Evolutionary conservation across 78 protist genomes (phyloP), one percentile per base, ranked within the genome.

Genomic region (Protostelium mycophagum): DNA sequence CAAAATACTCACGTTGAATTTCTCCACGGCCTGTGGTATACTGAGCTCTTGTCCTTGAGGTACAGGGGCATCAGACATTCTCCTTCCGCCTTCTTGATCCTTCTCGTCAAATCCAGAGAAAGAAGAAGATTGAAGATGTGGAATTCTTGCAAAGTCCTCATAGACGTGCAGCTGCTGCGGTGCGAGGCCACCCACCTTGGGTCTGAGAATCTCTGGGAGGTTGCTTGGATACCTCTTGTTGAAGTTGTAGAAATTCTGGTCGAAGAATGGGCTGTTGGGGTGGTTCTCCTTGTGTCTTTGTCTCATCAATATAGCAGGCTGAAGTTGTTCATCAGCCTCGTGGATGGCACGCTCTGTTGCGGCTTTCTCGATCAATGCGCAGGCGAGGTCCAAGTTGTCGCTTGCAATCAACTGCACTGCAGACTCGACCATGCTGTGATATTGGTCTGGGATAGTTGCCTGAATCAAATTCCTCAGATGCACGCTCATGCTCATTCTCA

Each of bases 331-430:
- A 35, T 98, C 98, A 28, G 96, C 92, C 28, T 97, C 96, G 36
- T 83, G 39, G n/a, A 89, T 83, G 0, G 98, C 98, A 86, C 87
- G 83, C 29, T 94, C 98, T 35, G 92, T 63, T 1, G 99, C 99
- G 28, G 96, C 96, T n/a, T 91, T 86, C 90, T 98, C 99, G 83
- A 98, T 91, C 37, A 97, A 38, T 1, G 90, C 36, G 87, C 98
- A 96, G 51, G 97, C 98, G 1, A 95, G 88, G 63, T 97, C 98
- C 23, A 98, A 85, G 93, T 98, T 98, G 85, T 96, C 99, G 63
- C 85, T 38, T 34, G 88, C 87, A 39, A 95, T 88, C 29, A 84
- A 35, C 34, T 93, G 90, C 38, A 91, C 93, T 29, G 96, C 96
- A 38, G 83, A 86, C 35, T 96, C 98, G 31, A 95, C 29, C 36